Evolutionary conservation across 768 basidiomycete species (phyloP).

Genomic region (Amanita molliuscula): DNA sequence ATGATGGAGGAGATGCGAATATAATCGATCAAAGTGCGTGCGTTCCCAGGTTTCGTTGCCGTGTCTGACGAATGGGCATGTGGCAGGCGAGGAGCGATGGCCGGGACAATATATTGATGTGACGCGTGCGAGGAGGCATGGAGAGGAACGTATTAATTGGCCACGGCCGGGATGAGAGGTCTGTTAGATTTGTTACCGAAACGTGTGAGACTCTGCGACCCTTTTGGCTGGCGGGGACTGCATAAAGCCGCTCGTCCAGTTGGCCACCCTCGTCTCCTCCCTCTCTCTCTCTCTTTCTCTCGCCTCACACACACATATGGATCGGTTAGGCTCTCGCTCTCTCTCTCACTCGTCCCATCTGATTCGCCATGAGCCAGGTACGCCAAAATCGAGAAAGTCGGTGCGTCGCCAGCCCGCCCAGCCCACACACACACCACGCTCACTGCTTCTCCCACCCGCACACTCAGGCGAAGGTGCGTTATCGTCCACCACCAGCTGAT

Average conservation of each 20-base stretch:
- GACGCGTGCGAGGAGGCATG: slow-evolving; percentile 44
- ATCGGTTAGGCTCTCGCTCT: slow-evolving; percentile 26
- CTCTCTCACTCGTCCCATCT: slow-evolving; percentile 11
- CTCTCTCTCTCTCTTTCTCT: slow-evolving; percentile 9
- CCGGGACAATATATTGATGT: slow-evolving; percentile 73
- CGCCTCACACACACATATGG: slow-evolving; percentile 22
- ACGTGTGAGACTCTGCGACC: not conserved
- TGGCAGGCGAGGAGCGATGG: slow-evolving; percentile 54
- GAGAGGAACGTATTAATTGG: slow-evolving; percentile 55
- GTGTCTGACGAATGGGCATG: slow-evolving; percentile 7
- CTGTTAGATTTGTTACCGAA: not conserved
- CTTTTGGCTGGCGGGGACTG: not conserved
- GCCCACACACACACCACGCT: slow-evolving; percentile 9
- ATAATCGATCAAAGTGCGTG: slow-evolving; percentile 70
- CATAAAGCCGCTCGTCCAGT: too few relatives aligned
- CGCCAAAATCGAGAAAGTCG: slow-evolving; percentile 96
- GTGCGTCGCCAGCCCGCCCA: slow-evolving; percentile 43
- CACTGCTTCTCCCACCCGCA: not conserved
- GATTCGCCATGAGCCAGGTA: slow-evolving; percentile 44
- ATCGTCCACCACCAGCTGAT: slow-evolving; percentile 4
- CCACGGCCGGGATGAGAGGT: slow-evolving; percentile 48
- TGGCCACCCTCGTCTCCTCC: too few relatives aligned
- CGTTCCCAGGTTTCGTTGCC: slow-evolving; percentile 18
- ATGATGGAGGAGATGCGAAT: slow-evolving; percentile 42
- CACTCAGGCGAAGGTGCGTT: slow-evolving; percentile 32